A percentile compares a stretch with the other conserved stretches of the same genome.
phyloP scores from a whole-genome alignment of 2,329 filamentous ascomycete species.

The Colletotrichum scovillei region DNA sequence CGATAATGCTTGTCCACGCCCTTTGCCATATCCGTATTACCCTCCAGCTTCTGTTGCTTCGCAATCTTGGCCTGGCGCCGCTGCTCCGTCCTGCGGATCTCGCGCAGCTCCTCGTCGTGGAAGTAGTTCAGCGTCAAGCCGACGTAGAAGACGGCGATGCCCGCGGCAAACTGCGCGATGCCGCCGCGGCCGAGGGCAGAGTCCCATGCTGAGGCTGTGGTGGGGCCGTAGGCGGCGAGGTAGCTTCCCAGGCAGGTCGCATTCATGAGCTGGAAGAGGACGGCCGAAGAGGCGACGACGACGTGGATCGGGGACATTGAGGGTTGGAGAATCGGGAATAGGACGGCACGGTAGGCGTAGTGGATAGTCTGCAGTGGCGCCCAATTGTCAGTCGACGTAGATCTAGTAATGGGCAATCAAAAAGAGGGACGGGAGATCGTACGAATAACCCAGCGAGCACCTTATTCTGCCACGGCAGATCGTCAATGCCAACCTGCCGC shows the following conservation, averaged over 20 bases:
- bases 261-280: conserved; percentile 84
- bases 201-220: conserved; percentile 64
- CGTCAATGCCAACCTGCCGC: conserved; percentile 62
- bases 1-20: conserved; percentile 84
- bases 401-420: not conserved
- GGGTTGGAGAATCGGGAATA: conserved; percentile 85
- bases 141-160: conserved; percentile 79
- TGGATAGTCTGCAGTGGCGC: conserved; percentile 73
- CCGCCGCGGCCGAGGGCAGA: conserved; percentile 49
- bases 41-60: conserved; percentile 54
- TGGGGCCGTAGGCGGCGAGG: conserved; percentile 83
- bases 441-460: conserved; percentile 77
- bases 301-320: conserved; percentile 92
- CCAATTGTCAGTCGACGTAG: not conserved
- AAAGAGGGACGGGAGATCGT: conserved; percentile 39
- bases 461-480: conserved; percentile 82
- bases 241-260: conserved; percentile 82
- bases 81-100: conserved; percentile 80
- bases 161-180: conserved; percentile 64
- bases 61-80: conserved; percentile 63
- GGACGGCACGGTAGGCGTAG: conserved; percentile 89
- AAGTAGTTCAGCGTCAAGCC: conserved; percentile 85
- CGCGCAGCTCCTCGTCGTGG: conserved; percentile 89
- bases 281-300: conserved; percentile 71
- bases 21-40: conserved; percentile 34